Base-by-base conservation (phyloP, 495 filamentous ascomycete species). In the Lindgomyces ingoldianus region DNA sequence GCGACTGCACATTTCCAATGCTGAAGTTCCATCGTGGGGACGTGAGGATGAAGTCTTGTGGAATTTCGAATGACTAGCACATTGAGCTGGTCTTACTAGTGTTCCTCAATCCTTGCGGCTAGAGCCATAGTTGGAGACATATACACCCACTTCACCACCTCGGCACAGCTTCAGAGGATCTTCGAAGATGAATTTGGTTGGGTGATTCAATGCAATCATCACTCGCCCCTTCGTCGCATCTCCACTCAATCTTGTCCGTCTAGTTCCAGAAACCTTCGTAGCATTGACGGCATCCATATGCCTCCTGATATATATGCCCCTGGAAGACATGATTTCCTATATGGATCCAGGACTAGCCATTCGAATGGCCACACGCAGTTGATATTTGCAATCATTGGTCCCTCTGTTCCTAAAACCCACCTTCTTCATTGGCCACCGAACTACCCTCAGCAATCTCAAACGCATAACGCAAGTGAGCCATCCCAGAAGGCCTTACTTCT, bases 281-380 rank as follows among this genome's bases (percentile, higher is more conserved):
- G 3, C 57, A 9, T 69, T 29, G 9, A 60, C 48, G 16, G 18
- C 46, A 1, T 64, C 39, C 27, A 47, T 29, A 22, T 60, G 61
- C 21, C 67, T 21, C 55, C 56, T 4, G 10, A 30, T 4, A 60
- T 18, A 21, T 39, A 62, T 9, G 52, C 30, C 18, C 53, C 27
- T 16, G 57, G 51, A 51, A 70, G 42, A 33, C 24, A 4, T 21
- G 48, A 53, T 26, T 29, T 18, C 65, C 69, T 69, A 14, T 27
- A 36, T 1, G 22, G 29, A 14, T 55, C 57, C 33, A 22, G 47
- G 2, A 52, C 18, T 19, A 70, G 2, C 68, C 64, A 67, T 14
- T 62, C 33, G 41, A 70, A 67, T 1, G 57, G 55, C 67, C 64
- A 70, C n/a, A 67, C 67, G 1, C 33, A 56, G 22, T 70, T 64